A percentile compares a stretch with the other conserved stretches of the same genome.
These are phyloP conservation scores for Erysimum cheiri DNA, from an alignment of 441 rosid species.

Conservation along the genomic window DNA sequence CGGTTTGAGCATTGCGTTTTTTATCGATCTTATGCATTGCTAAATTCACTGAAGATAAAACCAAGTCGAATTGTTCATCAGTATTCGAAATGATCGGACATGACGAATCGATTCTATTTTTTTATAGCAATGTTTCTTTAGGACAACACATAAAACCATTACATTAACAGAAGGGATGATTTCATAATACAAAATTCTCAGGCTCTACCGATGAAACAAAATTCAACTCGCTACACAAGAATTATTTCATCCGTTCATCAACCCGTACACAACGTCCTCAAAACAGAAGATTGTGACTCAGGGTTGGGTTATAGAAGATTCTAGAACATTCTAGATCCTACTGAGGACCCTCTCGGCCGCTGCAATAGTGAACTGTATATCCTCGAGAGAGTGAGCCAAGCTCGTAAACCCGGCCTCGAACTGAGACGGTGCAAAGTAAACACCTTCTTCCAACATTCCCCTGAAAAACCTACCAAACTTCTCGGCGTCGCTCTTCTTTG, in stretches of 20 bases:
- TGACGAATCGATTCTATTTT: too few relatives aligned
- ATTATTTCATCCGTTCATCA: slow-evolving; percentile 19
- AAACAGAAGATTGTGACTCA: slow-evolving; percentile 21
- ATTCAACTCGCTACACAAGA: slow-evolving; percentile 29
- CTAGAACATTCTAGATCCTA: slow-evolving; percentile 52
- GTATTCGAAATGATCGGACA: not conserved
- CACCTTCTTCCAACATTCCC: slow-evolving; percentile 93
- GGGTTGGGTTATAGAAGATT: not conserved
- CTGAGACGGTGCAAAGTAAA: slow-evolving; percentile 90
- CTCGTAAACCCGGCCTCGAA: slow-evolving; percentile 95
- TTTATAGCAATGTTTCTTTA: not conserved
- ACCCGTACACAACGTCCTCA: not conserved
- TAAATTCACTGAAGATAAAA: too few relatives aligned
- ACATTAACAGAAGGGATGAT: not conserved
- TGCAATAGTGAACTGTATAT: slow-evolving; percentile 69
- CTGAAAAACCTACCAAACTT: slow-evolving; percentile 76
- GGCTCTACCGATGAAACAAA: slow-evolving; percentile 2
- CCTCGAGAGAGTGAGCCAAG: slow-evolving; percentile 80
- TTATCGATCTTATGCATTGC: too few relatives aligned
- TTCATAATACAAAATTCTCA: slow-evolving; percentile 17
- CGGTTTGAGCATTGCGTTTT: too few relatives aligned
- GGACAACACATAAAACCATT: slow-evolving; percentile 8
- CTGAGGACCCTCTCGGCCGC: slow-evolving; percentile 81
- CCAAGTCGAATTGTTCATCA: not conserved
- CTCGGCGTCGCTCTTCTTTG: slow-evolving; percentile 74